These are phyloP conservation scores for Sporormia fimetaria DNA, from an alignment of 495 filamentous ascomycete genomes.

Conservation along the genomic window DNA sequence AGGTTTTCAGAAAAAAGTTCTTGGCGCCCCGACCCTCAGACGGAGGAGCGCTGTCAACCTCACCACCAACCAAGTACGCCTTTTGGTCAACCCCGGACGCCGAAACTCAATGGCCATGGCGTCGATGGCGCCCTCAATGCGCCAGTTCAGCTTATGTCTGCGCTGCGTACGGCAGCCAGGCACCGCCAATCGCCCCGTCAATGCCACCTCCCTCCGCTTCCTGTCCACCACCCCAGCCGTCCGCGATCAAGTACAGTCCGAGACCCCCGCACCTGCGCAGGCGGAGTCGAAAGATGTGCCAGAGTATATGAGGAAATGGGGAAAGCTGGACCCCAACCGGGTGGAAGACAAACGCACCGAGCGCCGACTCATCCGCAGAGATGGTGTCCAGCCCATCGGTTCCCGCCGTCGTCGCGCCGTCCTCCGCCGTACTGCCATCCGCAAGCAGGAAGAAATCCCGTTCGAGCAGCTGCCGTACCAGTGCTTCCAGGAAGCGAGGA, in stretches of 20 bases:
- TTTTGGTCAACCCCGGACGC: no score
- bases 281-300: neutral
- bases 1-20: constrained; percentile 8
- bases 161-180: constrained; percentile 14
- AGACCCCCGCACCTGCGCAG: constrained; percentile 13
- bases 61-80: neutral
- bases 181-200: constrained; percentile 3
- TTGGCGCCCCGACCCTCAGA: constrained; percentile 7
- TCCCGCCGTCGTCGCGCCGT: constrained; percentile 76
- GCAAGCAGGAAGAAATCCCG: constrained; percentile 45
- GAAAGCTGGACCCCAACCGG: constrained; percentile 25
- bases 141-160: constrained; percentile 15
- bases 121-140: constrained; percentile 15
- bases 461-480: constrained; percentile 92
- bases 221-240: constrained; percentile 21
- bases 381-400: constrained; percentile 18
- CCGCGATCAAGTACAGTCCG: constrained; percentile 11
- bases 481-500: constrained; percentile 92
- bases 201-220: constrained; percentile 11
- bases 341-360: constrained; percentile 25
- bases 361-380: constrained; percentile 21
- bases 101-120: no score
- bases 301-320: constrained; percentile 15
- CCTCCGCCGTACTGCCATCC: constrained; percentile 44
- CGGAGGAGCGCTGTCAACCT: neutral